Conservation (phyloP, 192 early-diverging fungal genomes). For the Coemansia sp. region DNA sequence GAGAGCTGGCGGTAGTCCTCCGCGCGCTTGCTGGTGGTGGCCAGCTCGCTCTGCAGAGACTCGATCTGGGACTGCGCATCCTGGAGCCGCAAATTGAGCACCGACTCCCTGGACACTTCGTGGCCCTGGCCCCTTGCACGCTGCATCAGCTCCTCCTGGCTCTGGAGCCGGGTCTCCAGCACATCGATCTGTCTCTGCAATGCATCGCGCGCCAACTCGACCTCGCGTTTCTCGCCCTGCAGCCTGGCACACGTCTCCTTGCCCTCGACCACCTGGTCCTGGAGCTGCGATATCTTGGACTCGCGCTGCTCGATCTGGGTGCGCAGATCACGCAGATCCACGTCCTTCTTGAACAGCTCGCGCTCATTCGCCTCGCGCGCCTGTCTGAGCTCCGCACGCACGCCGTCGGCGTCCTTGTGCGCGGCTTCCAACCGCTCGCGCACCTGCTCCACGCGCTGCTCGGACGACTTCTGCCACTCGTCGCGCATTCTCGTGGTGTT, state of each 20-base stretch:
- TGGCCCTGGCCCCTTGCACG: constrained; percentile 46
- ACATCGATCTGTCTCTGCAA: constrained; percentile 52
- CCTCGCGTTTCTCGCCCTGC: constrained; percentile 56
- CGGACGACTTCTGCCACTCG: constrained; percentile 39
- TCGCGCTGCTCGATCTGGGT: constrained; percentile 41
- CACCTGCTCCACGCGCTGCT: constrained; percentile 23
- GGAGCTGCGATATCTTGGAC: constrained; percentile 17
- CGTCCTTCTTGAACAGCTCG: constrained; percentile 28
- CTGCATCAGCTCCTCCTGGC: constrained; percentile 54
- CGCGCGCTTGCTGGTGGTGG: constrained; percentile 30
- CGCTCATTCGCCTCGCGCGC: constrained; percentile 34
- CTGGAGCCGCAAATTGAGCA: constrained; percentile 55
- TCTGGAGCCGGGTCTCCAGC: constrained; percentile 53
- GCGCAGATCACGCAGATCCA: constrained; percentile 38
- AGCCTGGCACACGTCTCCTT: constrained; percentile 55
- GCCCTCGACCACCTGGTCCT: constrained; percentile 17
- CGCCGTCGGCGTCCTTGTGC: constrained; percentile 23
- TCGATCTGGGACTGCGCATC: constrained; percentile 60
- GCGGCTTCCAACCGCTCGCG: constrained; percentile 31
- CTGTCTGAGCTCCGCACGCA: constrained; percentile 27
- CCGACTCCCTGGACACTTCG: constrained; percentile 36
- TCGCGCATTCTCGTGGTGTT: constrained; percentile 54
- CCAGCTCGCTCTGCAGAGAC: constrained; percentile 46
- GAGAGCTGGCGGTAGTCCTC: constrained; percentile 52
- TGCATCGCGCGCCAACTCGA: constrained; percentile 50